Evolutionary conservation across 208 protist species (phyloP).

Genomic region (Entamoeba invadens): DNA sequence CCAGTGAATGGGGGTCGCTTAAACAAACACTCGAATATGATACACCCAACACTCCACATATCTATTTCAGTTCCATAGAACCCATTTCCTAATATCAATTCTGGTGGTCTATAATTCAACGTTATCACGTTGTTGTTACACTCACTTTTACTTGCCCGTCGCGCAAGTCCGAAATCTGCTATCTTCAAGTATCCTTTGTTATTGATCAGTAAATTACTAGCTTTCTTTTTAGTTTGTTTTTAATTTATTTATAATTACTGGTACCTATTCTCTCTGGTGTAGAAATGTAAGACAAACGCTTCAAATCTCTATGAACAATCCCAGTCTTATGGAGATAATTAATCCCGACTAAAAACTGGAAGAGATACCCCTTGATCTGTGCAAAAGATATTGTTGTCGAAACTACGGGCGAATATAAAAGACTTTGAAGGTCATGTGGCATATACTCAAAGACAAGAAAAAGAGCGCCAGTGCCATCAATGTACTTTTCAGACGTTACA

Average conservation of each 20-base stretch:
- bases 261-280: too few relatives aligned
- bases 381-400: not conserved
- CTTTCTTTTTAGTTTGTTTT: not conserved
- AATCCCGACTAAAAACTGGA: constrained; percentile 23
- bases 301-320: constrained; percentile 64
- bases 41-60: constrained; percentile 10
- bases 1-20: not conserved
- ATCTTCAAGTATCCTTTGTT: not conserved
- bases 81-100: not conserved
- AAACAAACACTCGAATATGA: not conserved
- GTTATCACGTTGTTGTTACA: not conserved
- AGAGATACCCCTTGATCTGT: not conserved
- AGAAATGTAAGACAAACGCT: too few relatives aligned
- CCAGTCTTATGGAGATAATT: constrained; percentile 39
- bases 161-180: not conserved
- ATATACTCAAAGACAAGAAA: constrained; percentile 18
- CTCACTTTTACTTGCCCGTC: not conserved
- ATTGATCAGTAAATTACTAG: not conserved
- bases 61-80: not conserved
- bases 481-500: constrained; percentile 28
- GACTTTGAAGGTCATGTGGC: constrained; percentile 5
- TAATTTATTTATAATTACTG: constrained; percentile 60
- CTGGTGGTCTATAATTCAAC: not conserved
- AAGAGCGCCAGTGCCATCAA: not conserved
- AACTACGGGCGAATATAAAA: not conserved